A percentile compares a stretch with the other conserved stretches of the same genome.
Evolutionary conservation across 345 rosid species (phyloP).

Genomic region (Syzygium oleosum): DNA sequence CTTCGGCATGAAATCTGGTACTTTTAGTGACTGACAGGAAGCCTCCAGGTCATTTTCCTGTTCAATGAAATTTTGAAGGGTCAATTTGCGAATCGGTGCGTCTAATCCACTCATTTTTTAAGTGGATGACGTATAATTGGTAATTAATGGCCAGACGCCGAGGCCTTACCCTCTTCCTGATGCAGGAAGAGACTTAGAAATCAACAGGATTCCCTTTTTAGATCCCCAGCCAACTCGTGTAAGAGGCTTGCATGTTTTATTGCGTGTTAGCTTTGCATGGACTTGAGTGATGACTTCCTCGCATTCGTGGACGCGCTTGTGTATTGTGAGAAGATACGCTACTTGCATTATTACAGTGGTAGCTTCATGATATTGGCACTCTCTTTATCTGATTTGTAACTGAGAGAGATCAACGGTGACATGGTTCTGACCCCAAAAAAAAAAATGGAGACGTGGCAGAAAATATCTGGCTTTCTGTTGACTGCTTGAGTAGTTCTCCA

Average conservation of each 20-base stretch:
- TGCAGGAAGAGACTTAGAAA: not conserved
- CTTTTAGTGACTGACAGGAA: not conserved
- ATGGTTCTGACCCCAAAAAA: too few species aligned
- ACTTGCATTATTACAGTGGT: not conserved
- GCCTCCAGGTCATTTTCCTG: not conserved
- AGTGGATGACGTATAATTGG: not conserved
- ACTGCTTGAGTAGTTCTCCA: not conserved
- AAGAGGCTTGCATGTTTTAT: not conserved
- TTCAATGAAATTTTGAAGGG: not conserved
- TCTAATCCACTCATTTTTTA: not conserved
- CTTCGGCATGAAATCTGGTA: not conserved
- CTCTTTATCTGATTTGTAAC: not conserved
- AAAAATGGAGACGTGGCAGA: not conserved
- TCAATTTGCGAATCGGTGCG: not conserved
- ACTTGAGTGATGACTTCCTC: not conserved
- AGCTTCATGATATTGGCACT: not conserved
- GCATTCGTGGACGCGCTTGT: not conserved
- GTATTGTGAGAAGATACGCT: not conserved
- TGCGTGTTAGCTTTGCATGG: not conserved
- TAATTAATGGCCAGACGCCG: not conserved
- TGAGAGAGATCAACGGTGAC: not conserved
- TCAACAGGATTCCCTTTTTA: not conserved
- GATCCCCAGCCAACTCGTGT: not conserved
- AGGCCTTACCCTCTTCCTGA: not conserved
- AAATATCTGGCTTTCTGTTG: not conserved